Evolutionary conservation across 768 basidiomycete genomes (phyloP), one percentile per base, ranked within the genome.

Genomic region (Terana coerulea): DNA sequence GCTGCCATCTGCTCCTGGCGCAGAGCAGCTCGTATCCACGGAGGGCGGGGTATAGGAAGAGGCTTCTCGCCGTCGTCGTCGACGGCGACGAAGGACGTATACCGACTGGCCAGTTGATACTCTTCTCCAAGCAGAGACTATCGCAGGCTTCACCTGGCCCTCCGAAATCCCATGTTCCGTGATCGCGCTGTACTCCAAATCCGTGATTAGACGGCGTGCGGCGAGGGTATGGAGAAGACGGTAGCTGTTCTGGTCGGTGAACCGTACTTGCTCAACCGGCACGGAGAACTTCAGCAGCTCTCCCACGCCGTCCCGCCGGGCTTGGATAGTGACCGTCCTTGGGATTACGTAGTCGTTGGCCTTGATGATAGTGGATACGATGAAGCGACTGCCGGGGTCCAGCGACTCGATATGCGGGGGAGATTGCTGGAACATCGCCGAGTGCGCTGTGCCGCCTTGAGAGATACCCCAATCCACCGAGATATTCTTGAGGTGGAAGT

Each of bases 41-140:
- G 35, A 9, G 35, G 34, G 14, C 47, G 47, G 2, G 47, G 35
- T 15, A 49, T 37, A 2, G 28, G 36, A 17, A 26, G 36, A 26
- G 14, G 17, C 35, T 6, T 21, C 37, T 15, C 31, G 33, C 67
- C 64, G 24, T 62, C 51, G 42, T 57, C 64, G 8, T 51, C 52
- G 14, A 79, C 67, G 1, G 79, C 81, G 43, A 84, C 66, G 57
- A 83, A 84, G 3, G 79, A 80, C 0, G 83, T 84, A 54, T 76
- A 63, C 26, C 60, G 59, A 60, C 77, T 83, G 1, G 70, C 74
- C 44, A 84, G 71, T 51, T 77, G 75, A 54, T 84, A 83, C 26
- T 63, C 64, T 52, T 72, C 64, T 6, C 79, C 83, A 2, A 84
- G 69, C n/a, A 26, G 70, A 69, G 8, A 80, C 59, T 24, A 82